Conservation (phyloP, 495 filamentous ascomycete genomes). For the Amorphotheca resinae region DNA sequence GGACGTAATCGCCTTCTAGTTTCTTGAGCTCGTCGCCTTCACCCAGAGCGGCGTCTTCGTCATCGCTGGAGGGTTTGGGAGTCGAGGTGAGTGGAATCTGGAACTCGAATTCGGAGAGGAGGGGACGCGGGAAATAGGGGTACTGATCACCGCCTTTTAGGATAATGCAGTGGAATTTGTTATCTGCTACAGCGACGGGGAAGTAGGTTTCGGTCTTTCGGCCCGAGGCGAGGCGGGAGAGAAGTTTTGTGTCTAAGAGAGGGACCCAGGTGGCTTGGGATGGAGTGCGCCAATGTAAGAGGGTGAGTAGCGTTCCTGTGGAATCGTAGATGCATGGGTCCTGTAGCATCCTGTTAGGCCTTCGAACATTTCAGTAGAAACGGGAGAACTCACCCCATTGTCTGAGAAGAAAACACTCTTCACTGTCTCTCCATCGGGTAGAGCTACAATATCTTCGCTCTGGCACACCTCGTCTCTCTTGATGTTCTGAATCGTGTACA, state of each 20-base stretch:
- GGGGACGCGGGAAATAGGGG: conserved; percentile 86
- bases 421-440: conserved; percentile 57
- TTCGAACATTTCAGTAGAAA: neutral
- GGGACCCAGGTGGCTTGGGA: conserved; percentile 87
- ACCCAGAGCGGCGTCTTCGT: conserved; percentile 24
- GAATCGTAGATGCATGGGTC: conserved; percentile 93
- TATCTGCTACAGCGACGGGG: conserved; percentile 84
- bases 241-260: conserved; percentile 71
- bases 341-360: conserved; percentile 21
- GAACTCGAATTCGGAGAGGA: conserved; percentile 92
- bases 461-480: conserved; percentile 88
- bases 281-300: conserved; percentile 79
- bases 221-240: conserved; percentile 70
- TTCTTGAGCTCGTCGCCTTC: conserved; percentile 26
- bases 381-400: conserved; percentile 48
- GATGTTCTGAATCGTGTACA: conserved; percentile 86
- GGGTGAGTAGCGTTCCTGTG: conserved; percentile 70
- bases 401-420: conserved; percentile 87
- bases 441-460: conserved; percentile 78
- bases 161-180: conserved; percentile 97
- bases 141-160: conserved; percentile 88
- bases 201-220: conserved; percentile 85
- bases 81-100: conserved; percentile 60
- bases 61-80: conserved; percentile 13
- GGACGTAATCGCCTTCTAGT: conserved; percentile 70